phyloP scores from a whole-genome alignment of 805 yeast species.

The Saccharomyces paradoxus region DNA sequence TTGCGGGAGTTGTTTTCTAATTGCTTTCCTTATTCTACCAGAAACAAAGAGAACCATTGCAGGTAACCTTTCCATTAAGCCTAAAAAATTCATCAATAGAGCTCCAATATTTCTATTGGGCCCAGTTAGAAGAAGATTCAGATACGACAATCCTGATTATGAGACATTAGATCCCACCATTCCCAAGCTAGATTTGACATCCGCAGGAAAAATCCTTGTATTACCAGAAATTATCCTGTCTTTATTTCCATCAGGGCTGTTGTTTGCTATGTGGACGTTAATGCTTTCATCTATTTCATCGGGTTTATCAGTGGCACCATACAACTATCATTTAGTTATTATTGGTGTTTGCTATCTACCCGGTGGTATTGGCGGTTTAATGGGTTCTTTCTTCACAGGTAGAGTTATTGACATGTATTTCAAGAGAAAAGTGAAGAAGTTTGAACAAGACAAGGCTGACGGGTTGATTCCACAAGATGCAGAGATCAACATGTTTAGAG shows the following conservation, averaged over 20 bases:
- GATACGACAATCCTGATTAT: conserved; percentile 24
- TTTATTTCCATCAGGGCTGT: conserved; percentile 51
- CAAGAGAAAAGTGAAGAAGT: conserved; percentile 23
- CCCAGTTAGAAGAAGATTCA: conserved; percentile 16
- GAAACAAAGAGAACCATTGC: conserved; percentile 67
- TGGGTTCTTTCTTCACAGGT: conserved; percentile 56
- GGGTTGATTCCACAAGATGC: conserved; percentile 20
- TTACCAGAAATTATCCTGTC: conserved; percentile 41
- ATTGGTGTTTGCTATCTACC: conserved; percentile 70
- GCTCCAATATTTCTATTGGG: conserved; percentile 37
- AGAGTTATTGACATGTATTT: conserved; percentile 46
- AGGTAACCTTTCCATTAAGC: conserved; percentile 64
- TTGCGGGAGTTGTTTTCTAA: conserved; percentile 38
- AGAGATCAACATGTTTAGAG: conserved; percentile 45
- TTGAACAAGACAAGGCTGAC: conserved; percentile 14
- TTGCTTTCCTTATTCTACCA: conserved; percentile 42
- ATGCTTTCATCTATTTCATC: conserved; percentile 56
- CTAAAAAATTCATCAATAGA: conserved; percentile 34
- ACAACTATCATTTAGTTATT: conserved; percentile 44
- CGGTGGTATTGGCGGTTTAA: conserved; percentile 59
- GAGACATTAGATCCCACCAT: conserved; percentile 20
- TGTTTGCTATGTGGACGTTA: conserved; percentile 65
- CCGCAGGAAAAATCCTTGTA: conserved; percentile 39
- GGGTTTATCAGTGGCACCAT: conserved; percentile 37
- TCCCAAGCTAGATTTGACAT: conserved; percentile 26